phyloP scores from a whole-genome alignment of 495 filamentous ascomycete genomes.

The Hypoxylon trugodes region DNA sequence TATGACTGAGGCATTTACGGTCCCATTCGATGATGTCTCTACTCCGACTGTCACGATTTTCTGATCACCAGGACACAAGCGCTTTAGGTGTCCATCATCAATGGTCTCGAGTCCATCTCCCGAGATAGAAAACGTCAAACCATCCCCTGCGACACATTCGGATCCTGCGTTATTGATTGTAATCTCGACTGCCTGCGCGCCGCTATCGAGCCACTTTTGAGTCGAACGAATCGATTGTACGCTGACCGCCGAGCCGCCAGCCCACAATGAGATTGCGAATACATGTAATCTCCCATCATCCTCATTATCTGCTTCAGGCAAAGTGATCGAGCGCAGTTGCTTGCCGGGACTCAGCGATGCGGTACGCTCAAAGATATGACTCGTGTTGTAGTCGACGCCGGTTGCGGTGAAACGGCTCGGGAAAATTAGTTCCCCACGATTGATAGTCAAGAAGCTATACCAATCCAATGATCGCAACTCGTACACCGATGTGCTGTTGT shows the following conservation, averaged over 20 bases:
- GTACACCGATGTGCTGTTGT: slow-evolving; percentile 50
- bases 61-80: slow-evolving; percentile 63
- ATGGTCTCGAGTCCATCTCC: slow-evolving; percentile 52
- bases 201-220: slow-evolving; percentile 56
- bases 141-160: slow-evolving; percentile 51
- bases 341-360: slow-evolving; percentile 58
- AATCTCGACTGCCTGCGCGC: slow-evolving; percentile 60
- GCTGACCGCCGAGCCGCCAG: slow-evolving; percentile 27
- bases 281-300: slow-evolving; percentile 51
- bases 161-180: slow-evolving; percentile 60
- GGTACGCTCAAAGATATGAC: slow-evolving; percentile 61
- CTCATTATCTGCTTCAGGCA: slow-evolving; percentile 49
- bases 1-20: slow-evolving; percentile 24
- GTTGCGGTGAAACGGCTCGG: slow-evolving; percentile 56
- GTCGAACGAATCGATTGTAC: slow-evolving; percentile 62
- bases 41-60: slow-evolving; percentile 58
- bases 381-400: slow-evolving; percentile 58
- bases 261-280: slow-evolving; percentile 54
- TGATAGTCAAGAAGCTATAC: slow-evolving; percentile 58
- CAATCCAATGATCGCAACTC: slow-evolving; percentile 57
- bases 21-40: slow-evolving; percentile 22
- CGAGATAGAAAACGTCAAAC: slow-evolving; percentile 48
- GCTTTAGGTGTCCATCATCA: slow-evolving; percentile 51
- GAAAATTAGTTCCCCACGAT: slow-evolving; percentile 60
- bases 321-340: slow-evolving; percentile 50